Base-by-base conservation (phyloP, 2,329 filamentous ascomycete genomes). In the Ceratocystis lukuohia region DNA sequence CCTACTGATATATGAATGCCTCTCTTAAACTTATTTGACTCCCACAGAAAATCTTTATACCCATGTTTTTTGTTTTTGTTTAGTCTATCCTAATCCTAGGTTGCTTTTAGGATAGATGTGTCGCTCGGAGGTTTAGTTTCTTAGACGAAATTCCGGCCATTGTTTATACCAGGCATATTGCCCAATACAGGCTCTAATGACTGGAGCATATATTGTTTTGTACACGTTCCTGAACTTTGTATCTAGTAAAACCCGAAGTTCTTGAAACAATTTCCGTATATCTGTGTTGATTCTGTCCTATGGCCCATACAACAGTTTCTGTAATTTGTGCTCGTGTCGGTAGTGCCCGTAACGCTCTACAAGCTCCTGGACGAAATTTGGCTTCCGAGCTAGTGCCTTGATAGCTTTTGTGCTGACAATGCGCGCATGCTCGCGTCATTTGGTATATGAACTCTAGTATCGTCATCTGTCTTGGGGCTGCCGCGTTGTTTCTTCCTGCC, bases 231-330 rank as follows among this genome's bases (percentile, higher is more conserved):
- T 37, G 30, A 15, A n/a, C 6, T 64, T 2, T 50, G 28, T 30
- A 50, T 33, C 12, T 50, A n/a, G 17, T 15, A 28, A 30, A 20
- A 37, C 17, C 28, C n/a, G 12, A 12, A 64, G 45, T 50, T 46
- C 25, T 45, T 64, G 62, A 53, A 63, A 37, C 28, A 64, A 53
- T 37, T 50, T 53, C 62, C 46, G 62, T 64, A 64, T 63, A 59
- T 64, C 33, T 33, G 62, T 46, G 25, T 48, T 46, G 25, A 44
- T 64, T 64, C 44, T 64, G 62, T 64, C 50, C 62, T 64, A 64
- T 64, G 45, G 28, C 41, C 44, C 45, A 53, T 48, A 33, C 62
- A 64, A 64, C 62, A 53, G 62, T 48, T 64, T 53, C 62, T 64
- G 62, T 64, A 50, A 46, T 53, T 37, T n/a, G 56, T 59, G 25